phyloP scores from a whole-genome alignment of 768 basidiomycete genomes.

The Lanmaoa pseudosensibilis region DNA sequence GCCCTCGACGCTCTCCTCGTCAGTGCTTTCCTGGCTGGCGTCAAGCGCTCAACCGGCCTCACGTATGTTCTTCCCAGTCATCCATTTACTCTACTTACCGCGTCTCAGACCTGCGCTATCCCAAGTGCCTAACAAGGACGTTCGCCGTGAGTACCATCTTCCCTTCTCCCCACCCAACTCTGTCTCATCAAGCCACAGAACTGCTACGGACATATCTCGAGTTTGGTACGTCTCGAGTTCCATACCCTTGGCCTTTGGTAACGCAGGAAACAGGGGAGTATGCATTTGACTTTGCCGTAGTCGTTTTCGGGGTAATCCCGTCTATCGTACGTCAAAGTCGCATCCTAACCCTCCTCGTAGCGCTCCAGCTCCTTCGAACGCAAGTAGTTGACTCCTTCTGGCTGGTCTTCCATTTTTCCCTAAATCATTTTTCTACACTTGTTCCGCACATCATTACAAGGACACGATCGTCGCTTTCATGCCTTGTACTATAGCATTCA shows the following conservation, averaged over 20 bases:
- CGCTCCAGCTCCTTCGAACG: constrained; percentile 77
- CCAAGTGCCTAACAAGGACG: constrained; percentile 83
- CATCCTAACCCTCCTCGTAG: constrained; percentile 37
- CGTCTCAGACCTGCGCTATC: constrained; percentile 63
- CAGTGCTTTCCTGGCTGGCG: constrained; percentile 80
- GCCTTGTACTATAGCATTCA: constrained; percentile 10
- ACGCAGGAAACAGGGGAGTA: constrained; percentile 64
- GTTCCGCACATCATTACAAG: background rate
- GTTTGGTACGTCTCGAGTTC: constrained; percentile 51
- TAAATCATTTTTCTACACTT: background rate
- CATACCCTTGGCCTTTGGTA: background rate
- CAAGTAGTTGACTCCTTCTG: constrained; percentile 17
- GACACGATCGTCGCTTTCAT: background rate
- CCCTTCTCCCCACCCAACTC: background rate
- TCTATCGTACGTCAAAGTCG: background rate
- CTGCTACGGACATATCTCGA: constrained; percentile 77
- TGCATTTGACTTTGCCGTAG: constrained; percentile 82
- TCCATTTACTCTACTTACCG: background rate
- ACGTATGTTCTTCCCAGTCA: constrained; percentile 54
- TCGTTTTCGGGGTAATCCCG: constrained; percentile 66
- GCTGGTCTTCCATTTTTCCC: background rate
- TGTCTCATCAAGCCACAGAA: constrained; percentile 43
- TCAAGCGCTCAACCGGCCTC: constrained; percentile 79
- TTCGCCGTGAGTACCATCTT: constrained; percentile 63
- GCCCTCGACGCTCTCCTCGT: constrained; percentile 78